A percentile compares a stretch with the other conserved stretches of the same genome.
Evolutionary conservation across 257 asterid genomes (phyloP).

Genomic region (Catharanthus roseus): DNA sequence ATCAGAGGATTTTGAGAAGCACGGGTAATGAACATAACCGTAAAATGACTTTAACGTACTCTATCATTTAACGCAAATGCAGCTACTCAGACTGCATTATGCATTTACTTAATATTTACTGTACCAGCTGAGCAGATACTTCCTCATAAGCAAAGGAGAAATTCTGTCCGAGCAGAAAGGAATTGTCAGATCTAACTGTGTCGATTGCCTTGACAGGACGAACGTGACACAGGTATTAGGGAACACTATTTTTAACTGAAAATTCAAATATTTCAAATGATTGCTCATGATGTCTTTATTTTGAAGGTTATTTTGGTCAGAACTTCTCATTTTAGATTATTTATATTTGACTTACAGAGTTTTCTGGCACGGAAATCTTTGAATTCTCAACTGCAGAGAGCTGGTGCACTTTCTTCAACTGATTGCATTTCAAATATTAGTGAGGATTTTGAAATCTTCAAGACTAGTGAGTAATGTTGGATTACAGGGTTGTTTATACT

Average conservation of each 20-base stretch:
- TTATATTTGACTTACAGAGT: slow-evolving; percentile 56
- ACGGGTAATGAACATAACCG: slow-evolving; percentile 50
- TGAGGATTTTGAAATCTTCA: slow-evolving; percentile 74
- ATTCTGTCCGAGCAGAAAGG: slow-evolving; percentile 76
- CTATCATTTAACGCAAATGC: slow-evolving; percentile 11
- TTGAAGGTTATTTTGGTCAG: not conserved
- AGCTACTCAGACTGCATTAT: slow-evolving; percentile 41
- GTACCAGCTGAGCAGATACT: slow-evolving; percentile 97
- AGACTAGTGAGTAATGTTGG: slow-evolving; percentile 47
- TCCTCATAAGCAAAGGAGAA: slow-evolving; percentile 70
- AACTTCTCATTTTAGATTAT: not conserved
- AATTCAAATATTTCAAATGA: not conserved
- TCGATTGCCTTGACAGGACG: slow-evolving; percentile 96
- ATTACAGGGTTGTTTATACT: slow-evolving; percentile 7
- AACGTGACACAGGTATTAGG: slow-evolving; percentile 90
- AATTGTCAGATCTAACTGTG: slow-evolving; percentile 79
- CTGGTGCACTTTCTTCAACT: slow-evolving; percentile 58
- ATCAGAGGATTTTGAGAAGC: slow-evolving; percentile 72
- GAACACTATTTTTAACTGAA: slow-evolving; percentile 10
- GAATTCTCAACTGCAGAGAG: slow-evolving; percentile 69
- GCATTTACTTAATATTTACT: slow-evolving; percentile 51
- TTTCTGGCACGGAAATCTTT: slow-evolving; percentile 77
- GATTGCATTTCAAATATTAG: slow-evolving; percentile 63
- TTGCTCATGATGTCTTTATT: slow-evolving; percentile 2
- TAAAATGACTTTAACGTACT: not conserved